phyloP scores from a whole-genome alignment of 257 asterid species.

The Solanum lycopersicoides region DNA sequence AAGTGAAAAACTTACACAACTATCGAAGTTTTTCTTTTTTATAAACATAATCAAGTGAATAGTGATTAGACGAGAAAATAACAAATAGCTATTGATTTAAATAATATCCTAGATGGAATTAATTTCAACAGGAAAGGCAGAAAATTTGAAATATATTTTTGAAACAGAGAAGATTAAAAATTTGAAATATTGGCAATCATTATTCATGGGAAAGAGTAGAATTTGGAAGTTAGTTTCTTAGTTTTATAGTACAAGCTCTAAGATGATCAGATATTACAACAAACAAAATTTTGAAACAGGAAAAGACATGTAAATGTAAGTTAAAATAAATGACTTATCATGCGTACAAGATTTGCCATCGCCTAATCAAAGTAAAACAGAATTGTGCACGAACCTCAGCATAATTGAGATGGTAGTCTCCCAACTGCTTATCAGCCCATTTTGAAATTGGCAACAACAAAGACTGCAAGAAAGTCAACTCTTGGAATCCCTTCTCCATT shows the following conservation, averaged over 20 bases:
- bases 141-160: background rate
- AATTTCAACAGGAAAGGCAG: background rate
- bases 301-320: background rate
- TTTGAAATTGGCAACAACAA: slow-evolving; percentile 72
- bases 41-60: too few relatives aligned
- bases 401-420: slow-evolving; percentile 79
- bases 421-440: slow-evolving; percentile 85
- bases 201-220: background rate
- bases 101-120: background rate
- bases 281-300: background rate
- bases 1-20: too few relatives aligned
- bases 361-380: background rate
- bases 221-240: background rate
- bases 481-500: slow-evolving; percentile 56
- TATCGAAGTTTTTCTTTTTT: too few relatives aligned
- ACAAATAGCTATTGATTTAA: background rate
- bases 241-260: background rate
- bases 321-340: background rate
- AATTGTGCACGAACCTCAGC: slow-evolving; percentile 48
- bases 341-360: background rate
- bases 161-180: too few relatives aligned
- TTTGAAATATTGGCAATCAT: background rate
- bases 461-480: slow-evolving; percentile 77
- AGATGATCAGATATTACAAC: background rate
- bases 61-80: too few relatives aligned